Evolutionary conservation across 192 early-diverging fungal species (phyloP).

Genomic region (Umbelopsis ramanniana): DNA sequence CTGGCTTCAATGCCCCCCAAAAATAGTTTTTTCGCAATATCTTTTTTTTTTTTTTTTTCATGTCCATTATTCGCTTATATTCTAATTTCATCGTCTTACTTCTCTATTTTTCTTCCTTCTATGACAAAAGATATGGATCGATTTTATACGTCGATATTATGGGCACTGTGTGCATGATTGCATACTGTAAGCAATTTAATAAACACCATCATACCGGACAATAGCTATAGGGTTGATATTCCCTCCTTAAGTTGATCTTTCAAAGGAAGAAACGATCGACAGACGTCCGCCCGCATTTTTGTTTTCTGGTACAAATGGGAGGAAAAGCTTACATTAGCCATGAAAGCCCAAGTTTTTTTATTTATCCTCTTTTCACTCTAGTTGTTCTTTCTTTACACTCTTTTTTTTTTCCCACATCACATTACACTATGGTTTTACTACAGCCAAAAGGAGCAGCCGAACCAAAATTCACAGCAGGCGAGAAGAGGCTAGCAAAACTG

Average conservation of each 20-base stretch:
- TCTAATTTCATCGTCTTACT: neutral
- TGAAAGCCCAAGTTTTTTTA: neutral
- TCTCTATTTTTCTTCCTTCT: neutral
- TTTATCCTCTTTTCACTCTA: neutral
- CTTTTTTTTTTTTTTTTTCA: neutral
- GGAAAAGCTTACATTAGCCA: neutral
- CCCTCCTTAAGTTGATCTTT: slow-evolving; percentile 15
- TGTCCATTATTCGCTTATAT: neutral
- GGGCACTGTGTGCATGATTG: slow-evolving; percentile 2
- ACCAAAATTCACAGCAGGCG: slow-evolving; percentile 9
- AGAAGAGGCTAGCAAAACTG: slow-evolving; percentile 11
- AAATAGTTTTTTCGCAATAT: neutral
- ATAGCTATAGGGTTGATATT: neutral
- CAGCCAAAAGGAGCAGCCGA: neutral
- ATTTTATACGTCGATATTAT: neutral
- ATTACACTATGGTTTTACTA: neutral
- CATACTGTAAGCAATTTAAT: neutral
- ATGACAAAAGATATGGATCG: slow-evolving; percentile 5
- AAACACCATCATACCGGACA: too few relatives aligned
- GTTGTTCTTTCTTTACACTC: neutral
- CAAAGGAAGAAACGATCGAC: slow-evolving; percentile 6
- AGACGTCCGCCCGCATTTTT: neutral
- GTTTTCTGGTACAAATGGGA: neutral
- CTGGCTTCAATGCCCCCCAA: neutral
- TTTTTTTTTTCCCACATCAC: neutral